Conservation (phyloP, 2,329 filamentous ascomycete genomes). For the Taxawa tesnikishii region DNA sequence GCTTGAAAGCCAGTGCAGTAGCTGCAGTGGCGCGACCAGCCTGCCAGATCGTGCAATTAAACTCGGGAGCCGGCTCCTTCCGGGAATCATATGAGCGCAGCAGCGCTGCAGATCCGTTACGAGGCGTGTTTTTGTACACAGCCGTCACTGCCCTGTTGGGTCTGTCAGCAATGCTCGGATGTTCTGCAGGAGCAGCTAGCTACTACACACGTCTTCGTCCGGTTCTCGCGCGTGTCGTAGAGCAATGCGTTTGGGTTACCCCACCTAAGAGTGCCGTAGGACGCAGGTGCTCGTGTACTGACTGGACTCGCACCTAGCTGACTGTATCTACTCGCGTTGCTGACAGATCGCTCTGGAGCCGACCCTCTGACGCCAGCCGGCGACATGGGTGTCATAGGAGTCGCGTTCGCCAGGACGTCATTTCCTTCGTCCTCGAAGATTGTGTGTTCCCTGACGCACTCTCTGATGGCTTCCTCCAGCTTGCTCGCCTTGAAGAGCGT, state of each 20-base stretch:
- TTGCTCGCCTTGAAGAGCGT: constrained; percentile 96
- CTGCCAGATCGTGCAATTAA: constrained; percentile 93
- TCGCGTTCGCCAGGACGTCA: constrained; percentile 43
- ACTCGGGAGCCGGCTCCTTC: constrained; percentile 76
- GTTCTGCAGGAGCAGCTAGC: constrained; percentile 17
- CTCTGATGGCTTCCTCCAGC: constrained; percentile 83
- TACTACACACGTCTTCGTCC: constrained; percentile 80
- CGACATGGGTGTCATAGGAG: constrained; percentile 34
- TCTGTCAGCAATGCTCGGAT: constrained; percentile 10
- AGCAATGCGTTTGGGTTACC: constrained; percentile 76
- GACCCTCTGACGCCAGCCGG: constrained; percentile 23
- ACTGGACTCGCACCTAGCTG: constrained; percentile 57
- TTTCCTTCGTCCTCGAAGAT: constrained; percentile 72
- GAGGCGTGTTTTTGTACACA: constrained; percentile 72
- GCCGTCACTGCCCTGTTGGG: constrained; percentile 68
- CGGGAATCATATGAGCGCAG: constrained; percentile 92
- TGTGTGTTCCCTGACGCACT: constrained; percentile 73
- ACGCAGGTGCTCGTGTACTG: constrained; percentile 41
- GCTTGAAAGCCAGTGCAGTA: constrained; percentile 88
- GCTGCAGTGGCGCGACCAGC: constrained; percentile 89
- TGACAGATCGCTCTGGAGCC: constrained; percentile 48
- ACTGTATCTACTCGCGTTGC: constrained; percentile 73
- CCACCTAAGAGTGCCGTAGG: constrained; percentile 42
- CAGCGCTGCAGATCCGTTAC: constrained; percentile 52
- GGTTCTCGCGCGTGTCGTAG: constrained; percentile 69